phyloP scores from a whole-genome alignment of 2,329 filamentous ascomycete genomes.

The Cercospora sp. region DNA sequence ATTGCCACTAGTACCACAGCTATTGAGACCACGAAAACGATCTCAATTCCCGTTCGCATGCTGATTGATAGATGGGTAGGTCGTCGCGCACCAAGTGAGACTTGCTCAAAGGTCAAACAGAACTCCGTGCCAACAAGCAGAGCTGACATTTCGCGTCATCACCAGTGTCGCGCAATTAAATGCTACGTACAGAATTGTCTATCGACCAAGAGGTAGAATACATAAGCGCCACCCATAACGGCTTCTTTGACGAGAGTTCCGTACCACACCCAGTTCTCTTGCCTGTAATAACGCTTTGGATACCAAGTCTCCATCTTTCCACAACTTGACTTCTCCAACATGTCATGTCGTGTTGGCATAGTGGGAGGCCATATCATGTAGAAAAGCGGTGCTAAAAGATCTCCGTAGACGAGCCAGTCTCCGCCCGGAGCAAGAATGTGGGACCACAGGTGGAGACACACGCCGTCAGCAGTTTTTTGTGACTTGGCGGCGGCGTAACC shows the following conservation, averaged over 20 bases:
- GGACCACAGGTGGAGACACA: conserved; percentile 1
- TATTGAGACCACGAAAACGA: not conserved
- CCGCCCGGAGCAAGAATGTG: conserved; percentile 10
- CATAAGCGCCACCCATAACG: not conserved
- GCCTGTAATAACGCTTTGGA: not conserved
- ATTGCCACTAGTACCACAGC: not conserved
- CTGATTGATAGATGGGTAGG: not conserved
- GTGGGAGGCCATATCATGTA: conserved; percentile 8
- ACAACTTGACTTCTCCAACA: not conserved
- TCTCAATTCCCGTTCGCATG: not conserved
- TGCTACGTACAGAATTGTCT: not conserved
- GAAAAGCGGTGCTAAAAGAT: conserved; percentile 7
- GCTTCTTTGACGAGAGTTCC: not conserved
- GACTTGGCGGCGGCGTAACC: not conserved
- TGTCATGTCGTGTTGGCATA: conserved; percentile 2
- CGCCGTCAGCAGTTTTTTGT: not conserved
- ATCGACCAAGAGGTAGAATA: not conserved
- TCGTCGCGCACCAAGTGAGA: not conserved
- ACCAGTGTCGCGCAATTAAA: not conserved
- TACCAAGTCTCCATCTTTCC: conserved; percentile 8
- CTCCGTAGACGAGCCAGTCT: conserved; percentile 14
- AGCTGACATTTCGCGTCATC: not conserved
- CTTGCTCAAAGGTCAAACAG: too few species aligned
- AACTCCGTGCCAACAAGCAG: too few species aligned
- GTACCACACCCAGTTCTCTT: conserved; percentile 8